phyloP scores from a whole-genome alignment of 768 basidiomycete species.

The Mycena albidolilacea region DNA sequence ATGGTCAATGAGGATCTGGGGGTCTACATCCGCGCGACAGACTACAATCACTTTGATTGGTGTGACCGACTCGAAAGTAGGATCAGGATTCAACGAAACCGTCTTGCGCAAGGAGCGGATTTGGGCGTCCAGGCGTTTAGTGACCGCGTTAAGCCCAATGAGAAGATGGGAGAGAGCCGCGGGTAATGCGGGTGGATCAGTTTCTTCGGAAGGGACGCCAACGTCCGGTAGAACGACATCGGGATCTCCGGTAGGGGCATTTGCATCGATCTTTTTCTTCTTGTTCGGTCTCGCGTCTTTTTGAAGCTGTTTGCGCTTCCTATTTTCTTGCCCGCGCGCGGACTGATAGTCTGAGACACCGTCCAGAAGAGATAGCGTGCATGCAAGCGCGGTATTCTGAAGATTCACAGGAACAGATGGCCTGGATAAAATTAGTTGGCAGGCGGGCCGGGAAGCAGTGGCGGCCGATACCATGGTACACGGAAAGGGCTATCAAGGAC shows the following conservation, averaged over 20 bases:
- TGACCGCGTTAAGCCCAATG: slow-evolving; percentile 87
- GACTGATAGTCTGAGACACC: slow-evolving; percentile 64
- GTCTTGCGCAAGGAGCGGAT: slow-evolving; percentile 50
- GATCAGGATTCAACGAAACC: slow-evolving; percentile 43
- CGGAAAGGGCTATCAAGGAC: slow-evolving; percentile 82
- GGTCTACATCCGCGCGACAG: slow-evolving; percentile 83
- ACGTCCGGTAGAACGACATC: slow-evolving; percentile 6
- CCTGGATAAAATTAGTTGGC: slow-evolving; percentile 56
- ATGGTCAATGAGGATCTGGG: slow-evolving; percentile 79
- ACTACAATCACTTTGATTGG: slow-evolving; percentile 69
- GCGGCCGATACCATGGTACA: slow-evolving; percentile 70
- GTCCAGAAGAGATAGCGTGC: slow-evolving; percentile 64
- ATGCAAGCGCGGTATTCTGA: slow-evolving; percentile 72
- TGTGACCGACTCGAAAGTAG: slow-evolving; percentile 31
- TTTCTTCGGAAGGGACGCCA: slow-evolving; percentile 15
- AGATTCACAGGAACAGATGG: slow-evolving; percentile 73
- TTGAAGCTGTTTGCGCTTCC: slow-evolving; percentile 57
- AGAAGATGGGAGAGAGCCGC: slow-evolving; percentile 63
- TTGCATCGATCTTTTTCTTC: slow-evolving; percentile 40
- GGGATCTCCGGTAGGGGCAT: not conserved
- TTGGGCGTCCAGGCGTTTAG: slow-evolving; percentile 78
- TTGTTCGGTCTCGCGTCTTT: slow-evolving; percentile 40
- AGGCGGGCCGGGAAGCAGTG: slow-evolving; percentile 6
- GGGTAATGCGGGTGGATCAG: slow-evolving; percentile 46
- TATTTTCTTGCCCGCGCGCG: slow-evolving; percentile 46